Conservation (phyloP, 257 asterid genomes). For the Jaltomata sinuosa region DNA sequence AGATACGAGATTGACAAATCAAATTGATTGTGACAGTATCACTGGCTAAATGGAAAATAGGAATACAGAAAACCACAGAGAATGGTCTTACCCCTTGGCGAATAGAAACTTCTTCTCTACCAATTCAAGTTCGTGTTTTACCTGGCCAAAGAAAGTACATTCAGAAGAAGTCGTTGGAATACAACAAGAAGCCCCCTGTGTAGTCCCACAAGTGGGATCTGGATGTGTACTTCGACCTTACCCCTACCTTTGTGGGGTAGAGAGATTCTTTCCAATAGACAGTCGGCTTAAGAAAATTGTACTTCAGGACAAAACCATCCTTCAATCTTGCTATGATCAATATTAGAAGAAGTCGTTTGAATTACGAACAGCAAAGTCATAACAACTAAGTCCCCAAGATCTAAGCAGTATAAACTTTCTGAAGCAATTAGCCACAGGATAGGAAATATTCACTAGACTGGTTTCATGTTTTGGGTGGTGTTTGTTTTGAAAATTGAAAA, state of each 20-base stretch:
- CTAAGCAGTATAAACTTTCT: not conserved
- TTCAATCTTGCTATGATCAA: not conserved
- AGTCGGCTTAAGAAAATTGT: not conserved
- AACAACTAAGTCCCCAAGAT: not conserved
- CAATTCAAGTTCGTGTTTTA: constrained; percentile 10
- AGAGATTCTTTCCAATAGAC: not conserved
- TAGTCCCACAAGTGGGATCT: not conserved
- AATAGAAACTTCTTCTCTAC: not conserved
- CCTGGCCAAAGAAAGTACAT: not conserved
- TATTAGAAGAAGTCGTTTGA: not conserved
- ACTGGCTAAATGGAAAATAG: not conserved
- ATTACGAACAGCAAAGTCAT: not conserved
- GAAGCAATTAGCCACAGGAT: not conserved
- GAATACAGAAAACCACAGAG: not conserved
- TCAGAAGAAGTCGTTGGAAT: not conserved
- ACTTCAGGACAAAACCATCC: not conserved
- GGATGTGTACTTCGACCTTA: too few species aligned
- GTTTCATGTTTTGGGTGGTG: not conserved
- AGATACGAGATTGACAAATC: not conserved
- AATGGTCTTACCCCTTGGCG: constrained; percentile 10
- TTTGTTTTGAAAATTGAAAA: not conserved
- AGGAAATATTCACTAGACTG: not conserved
- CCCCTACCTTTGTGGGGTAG: not conserved
- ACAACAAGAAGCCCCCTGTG: not conserved
- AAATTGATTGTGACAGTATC: not conserved